Conservation (phyloP, 2,329 filamentous ascomycete species). For the Passalora sequoiae region DNA sequence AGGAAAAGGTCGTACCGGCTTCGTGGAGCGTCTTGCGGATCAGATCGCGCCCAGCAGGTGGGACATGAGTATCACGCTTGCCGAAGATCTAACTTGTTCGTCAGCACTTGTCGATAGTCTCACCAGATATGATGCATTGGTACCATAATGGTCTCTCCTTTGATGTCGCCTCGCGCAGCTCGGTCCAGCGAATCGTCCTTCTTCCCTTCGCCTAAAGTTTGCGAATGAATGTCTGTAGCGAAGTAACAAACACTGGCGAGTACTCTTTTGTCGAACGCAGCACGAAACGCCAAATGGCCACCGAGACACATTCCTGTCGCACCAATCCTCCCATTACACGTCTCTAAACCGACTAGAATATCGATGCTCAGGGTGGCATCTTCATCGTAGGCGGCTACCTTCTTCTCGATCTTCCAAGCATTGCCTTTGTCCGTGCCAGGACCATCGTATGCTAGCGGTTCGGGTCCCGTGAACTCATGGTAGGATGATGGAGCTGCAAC, state of each 20-base stretch:
- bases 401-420: slow-evolving; percentile 74
- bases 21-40: slow-evolving; percentile 78
- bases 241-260: slow-evolving; percentile 80
- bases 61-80: slow-evolving; percentile 85
- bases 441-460: slow-evolving; percentile 77
- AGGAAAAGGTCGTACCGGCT: slow-evolving; percentile 67
- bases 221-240: slow-evolving; percentile 81
- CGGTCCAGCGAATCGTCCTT: slow-evolving; percentile 58
- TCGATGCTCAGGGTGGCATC: slow-evolving; percentile 44
- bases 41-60: slow-evolving; percentile 72
- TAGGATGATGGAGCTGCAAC: slow-evolving; percentile 86
- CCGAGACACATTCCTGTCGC: slow-evolving; percentile 89
- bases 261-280: slow-evolving; percentile 70
- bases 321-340: slow-evolving; percentile 39
- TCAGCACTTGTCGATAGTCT: neutral
- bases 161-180: slow-evolving; percentile 55
- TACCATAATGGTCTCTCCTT: slow-evolving; percentile 69
- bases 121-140: neutral
- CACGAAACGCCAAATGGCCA: slow-evolving; percentile 74
- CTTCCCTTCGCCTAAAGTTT: slow-evolving; percentile 65
- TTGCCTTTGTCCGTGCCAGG: slow-evolving; percentile 86
- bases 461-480: slow-evolving; percentile 85
- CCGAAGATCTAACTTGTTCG: slow-evolving; percentile 62
- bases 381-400: slow-evolving; percentile 75
- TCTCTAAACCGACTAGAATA: slow-evolving; percentile 38